Base-by-base conservation (phyloP, 1,139 yeast species). In the Suhomyces bribrorum region DNA sequence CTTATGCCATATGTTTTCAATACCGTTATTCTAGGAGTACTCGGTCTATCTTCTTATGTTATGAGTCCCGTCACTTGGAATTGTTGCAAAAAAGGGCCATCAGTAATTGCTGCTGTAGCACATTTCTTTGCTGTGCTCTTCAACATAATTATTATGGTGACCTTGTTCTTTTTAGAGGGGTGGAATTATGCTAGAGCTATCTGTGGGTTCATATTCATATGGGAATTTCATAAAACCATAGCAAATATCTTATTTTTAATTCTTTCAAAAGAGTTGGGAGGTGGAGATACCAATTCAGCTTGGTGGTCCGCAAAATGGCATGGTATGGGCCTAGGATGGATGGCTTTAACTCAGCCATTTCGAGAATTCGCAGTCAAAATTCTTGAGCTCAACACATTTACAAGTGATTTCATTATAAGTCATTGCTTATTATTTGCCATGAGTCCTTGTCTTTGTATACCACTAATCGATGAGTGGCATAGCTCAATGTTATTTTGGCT, bases 271-370 rank as follows among this genome's bases (percentile, higher is more conserved):
- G 95, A 87, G 52, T 63, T 77, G 44, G 71, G 69, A 30, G 77
- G 73, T 43, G 81, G 77, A 43, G 62, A 64, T 26, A 57, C 84
- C 2, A 85, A 84, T 52, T 55, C 73, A 18, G 82, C 90, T 0
- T 88, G 96, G 95, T 88, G 96, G 96, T 77, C 87, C 0, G 96
- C 95, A 0, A 73, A 69, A 35, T 87, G 96, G 96, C 55, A 73
- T 29, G 64, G 62, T 9, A 71, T 77, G n/a, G 79, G 77, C 1
- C 61, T 82, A 27, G 86, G 89, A 1, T 73, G 79, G 75, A 58
- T 72, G 28, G 62, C 74, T 1, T 38, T 86, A 2, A 68, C 83
- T 0, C 94, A 86, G 50, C 89, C 92, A 0, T 34, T 77, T 5
- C 64, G 95, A 43, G 96, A 88, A 55, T 73, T 72, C 34, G 40